These are phyloP conservation scores for Cryptococcus sp. DNA, from an alignment of 1,284 basidiomycete genomes.

Conservation along the genomic window DNA sequence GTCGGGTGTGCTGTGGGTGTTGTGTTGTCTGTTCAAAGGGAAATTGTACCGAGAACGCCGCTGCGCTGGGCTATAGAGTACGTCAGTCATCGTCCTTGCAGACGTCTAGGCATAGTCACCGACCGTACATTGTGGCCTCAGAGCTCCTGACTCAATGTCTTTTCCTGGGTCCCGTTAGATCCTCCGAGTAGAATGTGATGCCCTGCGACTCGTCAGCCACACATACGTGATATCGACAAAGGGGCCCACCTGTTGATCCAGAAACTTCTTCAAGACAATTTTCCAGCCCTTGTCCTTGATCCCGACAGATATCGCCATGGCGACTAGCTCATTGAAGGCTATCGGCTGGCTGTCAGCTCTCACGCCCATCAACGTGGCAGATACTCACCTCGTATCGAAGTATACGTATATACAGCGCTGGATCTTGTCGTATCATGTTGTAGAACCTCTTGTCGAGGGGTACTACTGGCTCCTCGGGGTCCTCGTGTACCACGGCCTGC, in stretches of 20 bases:
- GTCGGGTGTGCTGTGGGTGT: no score
- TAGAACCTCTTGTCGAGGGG: slow-evolving; percentile 23
- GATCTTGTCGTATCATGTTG: slow-evolving; percentile 28
- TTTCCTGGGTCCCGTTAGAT: slow-evolving; percentile 32
- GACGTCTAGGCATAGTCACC: no score
- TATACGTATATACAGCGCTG: slow-evolving; percentile 30
- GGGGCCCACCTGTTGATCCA: slow-evolving; percentile 39
- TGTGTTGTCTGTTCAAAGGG: no score
- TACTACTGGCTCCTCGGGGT: neutral
- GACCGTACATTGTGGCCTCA: no score
- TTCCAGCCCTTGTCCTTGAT: slow-evolving; percentile 36
- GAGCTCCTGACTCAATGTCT: no score
- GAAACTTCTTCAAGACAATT: slow-evolving; percentile 29
- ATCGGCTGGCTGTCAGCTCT: slow-evolving; percentile 29
- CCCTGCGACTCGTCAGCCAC: slow-evolving; percentile 17
- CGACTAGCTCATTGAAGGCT: slow-evolving; percentile 39
- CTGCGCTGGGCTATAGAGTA: no score
- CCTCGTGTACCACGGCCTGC: slow-evolving; percentile 5
- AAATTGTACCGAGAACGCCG: no score
- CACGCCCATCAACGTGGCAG: neutral
- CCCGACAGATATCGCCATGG: slow-evolving; percentile 26
- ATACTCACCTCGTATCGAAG: slow-evolving; percentile 40
- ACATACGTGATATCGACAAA: neutral
- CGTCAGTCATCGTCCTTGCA: no score
- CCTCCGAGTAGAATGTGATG: slow-evolving; percentile 34